These are phyloP conservation scores for Irpex sp. DNA, from an alignment of 1,284 basidiomycete genomes.

Conservation along the genomic window DNA sequence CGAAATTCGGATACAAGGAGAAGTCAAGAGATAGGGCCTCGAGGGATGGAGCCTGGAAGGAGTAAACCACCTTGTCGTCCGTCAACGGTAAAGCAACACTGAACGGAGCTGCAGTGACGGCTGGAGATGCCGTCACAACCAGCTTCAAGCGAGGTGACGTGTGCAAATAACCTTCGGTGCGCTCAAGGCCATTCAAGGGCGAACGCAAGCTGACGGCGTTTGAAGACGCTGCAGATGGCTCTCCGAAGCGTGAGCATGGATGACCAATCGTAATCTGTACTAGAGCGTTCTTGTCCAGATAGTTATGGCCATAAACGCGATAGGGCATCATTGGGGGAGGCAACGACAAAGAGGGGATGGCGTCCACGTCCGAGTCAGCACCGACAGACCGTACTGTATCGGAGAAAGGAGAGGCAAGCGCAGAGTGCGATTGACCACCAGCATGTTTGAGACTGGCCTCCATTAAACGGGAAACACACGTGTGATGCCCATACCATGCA, in stretches of 20 bases:
- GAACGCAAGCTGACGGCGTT: slow-evolving; percentile 63
- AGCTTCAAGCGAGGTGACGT: slow-evolving; percentile 87
- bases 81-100: slow-evolving; percentile 84
- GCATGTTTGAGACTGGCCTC: slow-evolving; percentile 33
- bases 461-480: slow-evolving; percentile 75
- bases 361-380: slow-evolving; percentile 76
- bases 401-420: slow-evolving; percentile 27
- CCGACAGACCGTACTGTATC: slow-evolving; percentile 32
- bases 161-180: slow-evolving; percentile 58
- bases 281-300: slow-evolving; percentile 85
- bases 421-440: slow-evolving; percentile 13
- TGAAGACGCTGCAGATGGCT: slow-evolving; percentile 21
- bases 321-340: slow-evolving; percentile 99
- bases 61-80: slow-evolving; percentile 80
- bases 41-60: slow-evolving; percentile 82
- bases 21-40: slow-evolving; percentile 85
- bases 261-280: slow-evolving; percentile 89
- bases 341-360: slow-evolving; percentile 90
- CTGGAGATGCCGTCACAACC: slow-evolving; percentile 84
- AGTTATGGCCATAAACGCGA: slow-evolving; percentile 88
- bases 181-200: slow-evolving; percentile 62
- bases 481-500: slow-evolving; percentile 94
- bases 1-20: slow-evolving; percentile 96
- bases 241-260: slow-evolving; percentile 36
- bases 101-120: slow-evolving; percentile 83